Percentiles rank a stretch among this genome's conserved stretches.
Conservation (phyloP, 1,284 basidiomycete species). For the Ceratorhiza oryzae-sativae region DNA sequence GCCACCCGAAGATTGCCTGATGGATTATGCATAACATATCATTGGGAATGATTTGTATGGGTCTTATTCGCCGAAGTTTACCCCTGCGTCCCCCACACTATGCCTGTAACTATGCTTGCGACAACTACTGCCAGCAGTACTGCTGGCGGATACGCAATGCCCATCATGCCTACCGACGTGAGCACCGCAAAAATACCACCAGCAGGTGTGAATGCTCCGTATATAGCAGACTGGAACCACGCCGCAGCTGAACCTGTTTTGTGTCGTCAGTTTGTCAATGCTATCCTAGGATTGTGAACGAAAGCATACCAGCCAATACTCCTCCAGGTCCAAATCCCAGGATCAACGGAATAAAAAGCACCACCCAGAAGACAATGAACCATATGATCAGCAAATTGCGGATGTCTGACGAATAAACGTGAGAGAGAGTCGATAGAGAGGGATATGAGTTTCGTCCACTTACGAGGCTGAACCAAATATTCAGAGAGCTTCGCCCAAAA, state of each 20-base stretch:
- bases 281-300: neutral
- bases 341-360: conserved; percentile 10
- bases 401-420: no score
- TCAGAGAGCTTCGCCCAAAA: conserved; percentile 14
- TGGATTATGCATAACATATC: no score
- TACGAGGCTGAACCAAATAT: conserved; percentile 26
- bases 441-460: no score
- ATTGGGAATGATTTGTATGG: no score
- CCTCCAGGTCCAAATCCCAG: conserved; percentile 30
- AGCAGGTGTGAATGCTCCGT: conserved; percentile 33
- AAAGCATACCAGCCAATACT: conserved; percentile 14
- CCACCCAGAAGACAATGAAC: conserved; percentile 30
- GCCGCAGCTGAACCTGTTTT: conserved; percentile 12
- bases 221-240: conserved; percentile 26
- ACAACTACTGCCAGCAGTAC: neutral
- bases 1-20: no score
- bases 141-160: conserved; percentile 15
- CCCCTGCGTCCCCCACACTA: conserved; percentile 2
- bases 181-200: conserved; percentile 28
- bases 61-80: neutral
- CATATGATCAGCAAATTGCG: conserved; percentile 24
- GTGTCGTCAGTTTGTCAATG: neutral
- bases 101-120: neutral
- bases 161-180: conserved; percentile 28
- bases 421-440: no score